A percentile compares a stretch with the other conserved stretches of the same genome.
Conservation (phyloP, 805 yeast genomes). For the Alloascoidea africana region DNA sequence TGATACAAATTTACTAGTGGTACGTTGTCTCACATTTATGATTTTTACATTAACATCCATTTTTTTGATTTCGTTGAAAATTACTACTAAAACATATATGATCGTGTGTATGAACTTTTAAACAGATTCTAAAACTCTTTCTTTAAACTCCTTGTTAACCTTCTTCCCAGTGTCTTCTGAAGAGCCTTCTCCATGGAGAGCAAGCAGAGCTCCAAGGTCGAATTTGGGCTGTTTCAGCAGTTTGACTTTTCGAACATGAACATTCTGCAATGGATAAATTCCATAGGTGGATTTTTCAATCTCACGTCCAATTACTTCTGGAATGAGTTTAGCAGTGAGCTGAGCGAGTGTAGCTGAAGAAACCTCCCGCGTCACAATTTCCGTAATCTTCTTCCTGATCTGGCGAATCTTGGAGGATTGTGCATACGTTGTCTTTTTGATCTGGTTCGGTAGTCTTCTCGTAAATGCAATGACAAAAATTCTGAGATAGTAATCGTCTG, state of each 20-base stretch:
- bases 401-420: conserved; percentile 95
- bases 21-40: no score
- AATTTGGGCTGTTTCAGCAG: conserved; percentile 97
- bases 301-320: conserved; percentile 98
- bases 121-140: conserved; percentile 94
- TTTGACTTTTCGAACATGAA: conserved; percentile 97
- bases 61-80: no score
- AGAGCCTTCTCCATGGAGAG: conserved; percentile 93
- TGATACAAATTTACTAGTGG: no score
- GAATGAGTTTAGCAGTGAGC: conserved; percentile 92
- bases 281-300: conserved; percentile 91
- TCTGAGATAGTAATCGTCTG: conserved; percentile 95
- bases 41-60: no score
- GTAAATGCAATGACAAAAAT: conserved; percentile 97
- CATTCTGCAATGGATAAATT: conserved; percentile 96
- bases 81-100: no score
- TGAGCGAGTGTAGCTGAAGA: conserved; percentile 90
- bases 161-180: conserved; percentile 97
- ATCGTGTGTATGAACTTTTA: no score
- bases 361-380: conserved; percentile 94
- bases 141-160: conserved; percentile 91
- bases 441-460: conserved; percentile 92
- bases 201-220: conserved; percentile 90
- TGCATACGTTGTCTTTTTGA: conserved; percentile 96
- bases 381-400: conserved; percentile 92